Evolutionary conservation across 2,329 filamentous ascomycete species (phyloP).

Genomic region (Xylaria sp.): DNA sequence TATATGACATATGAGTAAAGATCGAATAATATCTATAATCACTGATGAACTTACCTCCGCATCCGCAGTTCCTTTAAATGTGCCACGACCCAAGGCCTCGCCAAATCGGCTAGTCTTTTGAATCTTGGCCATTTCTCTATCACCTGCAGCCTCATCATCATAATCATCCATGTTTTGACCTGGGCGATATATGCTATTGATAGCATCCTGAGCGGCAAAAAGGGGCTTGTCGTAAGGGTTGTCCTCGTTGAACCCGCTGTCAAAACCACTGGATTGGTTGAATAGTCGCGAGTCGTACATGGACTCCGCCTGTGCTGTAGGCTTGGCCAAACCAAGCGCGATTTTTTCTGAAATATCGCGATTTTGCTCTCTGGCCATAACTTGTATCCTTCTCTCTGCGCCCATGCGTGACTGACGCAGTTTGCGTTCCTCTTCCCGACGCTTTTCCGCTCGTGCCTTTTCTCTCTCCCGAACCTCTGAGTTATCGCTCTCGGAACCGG

Average conservation of each 20-base stretch:
- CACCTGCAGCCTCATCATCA: slow-evolving; percentile 72
- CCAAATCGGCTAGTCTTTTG: slow-evolving; percentile 77
- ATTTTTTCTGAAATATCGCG: slow-evolving; percentile 97
- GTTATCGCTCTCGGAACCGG: slow-evolving; percentile 55
- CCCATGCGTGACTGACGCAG: slow-evolving; percentile 94
- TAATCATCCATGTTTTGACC: slow-evolving; percentile 68
- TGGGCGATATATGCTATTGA: slow-evolving; percentile 89
- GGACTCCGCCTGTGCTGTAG: slow-evolving; percentile 81
- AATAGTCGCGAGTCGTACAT: slow-evolving; percentile 98
- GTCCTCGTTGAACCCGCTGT: slow-evolving; percentile 92
- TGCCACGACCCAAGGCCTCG: slow-evolving; percentile 82
- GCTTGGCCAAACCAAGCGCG: slow-evolving; percentile 88
- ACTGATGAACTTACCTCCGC: slow-evolving; percentile 58
- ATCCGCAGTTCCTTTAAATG: slow-evolving; percentile 81
- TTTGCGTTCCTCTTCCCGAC: slow-evolving; percentile 80
- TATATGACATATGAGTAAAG: slow-evolving; percentile 36
- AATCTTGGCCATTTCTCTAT: slow-evolving; percentile 80
- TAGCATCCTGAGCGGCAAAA: slow-evolving; percentile 91
- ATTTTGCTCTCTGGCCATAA: slow-evolving; percentile 91
- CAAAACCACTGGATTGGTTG: slow-evolving; percentile 88
- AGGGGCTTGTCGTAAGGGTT: slow-evolving; percentile 96
- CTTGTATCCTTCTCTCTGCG: slow-evolving; percentile 81
- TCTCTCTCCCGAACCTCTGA: slow-evolving; percentile 71
- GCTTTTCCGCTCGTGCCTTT: slow-evolving; percentile 68
- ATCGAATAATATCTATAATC: slow-evolving; percentile 3